Evolutionary conservation across 495 filamentous ascomycete species (phyloP).

Genomic region (Penicillium turbatum): DNA sequence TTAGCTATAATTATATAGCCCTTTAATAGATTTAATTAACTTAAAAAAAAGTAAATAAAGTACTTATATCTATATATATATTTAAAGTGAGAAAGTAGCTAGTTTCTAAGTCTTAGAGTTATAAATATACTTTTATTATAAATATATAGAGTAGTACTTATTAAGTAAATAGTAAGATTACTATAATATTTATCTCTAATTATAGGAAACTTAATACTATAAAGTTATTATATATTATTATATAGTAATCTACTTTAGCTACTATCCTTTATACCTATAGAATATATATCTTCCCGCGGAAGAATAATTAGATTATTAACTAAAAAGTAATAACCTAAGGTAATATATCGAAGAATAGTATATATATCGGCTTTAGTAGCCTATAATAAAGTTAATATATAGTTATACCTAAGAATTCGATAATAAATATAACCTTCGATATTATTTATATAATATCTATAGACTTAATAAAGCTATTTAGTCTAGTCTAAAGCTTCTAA

Average conservation of each 20-base stretch:
- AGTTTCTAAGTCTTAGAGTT: slow-evolving; percentile 3
- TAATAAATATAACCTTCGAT: background rate
- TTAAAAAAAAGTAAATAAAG: slow-evolving; percentile 8
- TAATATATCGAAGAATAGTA: slow-evolving; percentile 6
- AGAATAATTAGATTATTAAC: slow-evolving; percentile 1
- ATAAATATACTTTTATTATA: slow-evolving; percentile 7
- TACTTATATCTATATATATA: slow-evolving; percentile 6
- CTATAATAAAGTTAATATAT: background rate
- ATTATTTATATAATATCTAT: background rate
- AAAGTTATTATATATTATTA: slow-evolving; percentile 11
- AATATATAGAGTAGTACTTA: slow-evolving; percentile 7
- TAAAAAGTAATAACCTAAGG: slow-evolving; percentile 7
- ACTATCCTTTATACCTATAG: slow-evolving; percentile 9
- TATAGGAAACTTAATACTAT: slow-evolving; percentile 2
- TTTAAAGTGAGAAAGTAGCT: background rate
- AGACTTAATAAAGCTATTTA: background rate
- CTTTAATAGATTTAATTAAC: slow-evolving; percentile 3
- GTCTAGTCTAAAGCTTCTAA: background rate
- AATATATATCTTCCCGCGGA: background rate
- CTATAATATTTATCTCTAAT: slow-evolving; percentile 2
- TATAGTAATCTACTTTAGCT: slow-evolving; percentile 6
- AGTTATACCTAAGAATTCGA: background rate
- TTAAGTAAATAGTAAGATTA: slow-evolving; percentile 7
- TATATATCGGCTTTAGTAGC: background rate
- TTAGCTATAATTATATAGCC: background rate